Conservation (phyloP, 352 stramenopile genomes). For the Phytophthora ramorum region DNA sequence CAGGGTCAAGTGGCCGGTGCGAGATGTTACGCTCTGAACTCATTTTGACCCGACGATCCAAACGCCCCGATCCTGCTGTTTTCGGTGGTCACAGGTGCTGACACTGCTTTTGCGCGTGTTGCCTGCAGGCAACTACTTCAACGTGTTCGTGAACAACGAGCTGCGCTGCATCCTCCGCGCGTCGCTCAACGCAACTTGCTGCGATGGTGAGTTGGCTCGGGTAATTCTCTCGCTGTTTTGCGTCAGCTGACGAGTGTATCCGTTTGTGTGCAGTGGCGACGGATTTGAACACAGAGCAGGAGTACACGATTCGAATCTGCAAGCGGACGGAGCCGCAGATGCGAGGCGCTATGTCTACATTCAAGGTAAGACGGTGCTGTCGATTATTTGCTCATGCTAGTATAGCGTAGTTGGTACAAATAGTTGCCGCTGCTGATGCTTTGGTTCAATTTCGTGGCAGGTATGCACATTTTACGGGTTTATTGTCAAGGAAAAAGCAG, state of each 20-base stretch:
- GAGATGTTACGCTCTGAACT: constrained; percentile 50
- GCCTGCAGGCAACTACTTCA: constrained; percentile 86
- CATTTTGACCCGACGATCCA: constrained; percentile 42
- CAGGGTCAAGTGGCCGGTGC: constrained; percentile 29
- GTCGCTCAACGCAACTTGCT: constrained; percentile 80
- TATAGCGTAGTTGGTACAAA: neutral
- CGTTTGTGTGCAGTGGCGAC: constrained; percentile 54
- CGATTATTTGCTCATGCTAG: no score
- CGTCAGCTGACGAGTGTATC: constrained; percentile 11
- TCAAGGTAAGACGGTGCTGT: constrained; percentile 58
- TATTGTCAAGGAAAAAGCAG: constrained; percentile 73
- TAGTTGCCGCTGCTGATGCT: neutral
- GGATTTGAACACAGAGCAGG: constrained; percentile 51
- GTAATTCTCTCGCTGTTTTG: neutral
- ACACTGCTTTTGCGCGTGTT: constrained; percentile 6
- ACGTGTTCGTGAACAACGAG: constrained; percentile 82
- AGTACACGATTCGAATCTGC: constrained; percentile 75
- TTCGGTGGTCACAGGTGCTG: constrained; percentile 9
- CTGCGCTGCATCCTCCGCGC: constrained; percentile 82
- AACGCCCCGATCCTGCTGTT: constrained; percentile 18
- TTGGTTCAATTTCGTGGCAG: constrained; percentile 24
- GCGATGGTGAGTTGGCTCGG: constrained; percentile 56
- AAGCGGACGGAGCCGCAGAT: constrained; percentile 90
- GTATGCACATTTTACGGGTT: constrained; percentile 91
- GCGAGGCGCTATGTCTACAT: constrained; percentile 84